Percentiles rank a stretch among this genome's conserved stretches.
phyloP scores from a whole-genome alignment of 2,329 filamentous ascomycete species.

The Corynespora cassiicola region DNA sequence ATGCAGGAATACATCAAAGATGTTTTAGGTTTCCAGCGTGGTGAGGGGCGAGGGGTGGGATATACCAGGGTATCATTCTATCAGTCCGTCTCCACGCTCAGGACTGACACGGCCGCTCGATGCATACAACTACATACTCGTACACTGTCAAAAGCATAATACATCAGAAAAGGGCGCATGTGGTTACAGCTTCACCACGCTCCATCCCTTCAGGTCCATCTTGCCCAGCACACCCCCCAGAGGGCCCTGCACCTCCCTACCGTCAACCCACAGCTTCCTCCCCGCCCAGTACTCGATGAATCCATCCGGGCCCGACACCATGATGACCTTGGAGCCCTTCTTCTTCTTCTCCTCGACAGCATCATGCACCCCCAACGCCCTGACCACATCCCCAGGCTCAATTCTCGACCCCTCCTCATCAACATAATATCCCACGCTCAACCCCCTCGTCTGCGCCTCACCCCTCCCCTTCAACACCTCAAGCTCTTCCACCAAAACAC shows the following conservation, averaged over 20 bases:
- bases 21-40: no score
- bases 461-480: slow-evolving; percentile 61
- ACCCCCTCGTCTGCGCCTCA: slow-evolving; percentile 20
- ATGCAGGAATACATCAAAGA: no score
- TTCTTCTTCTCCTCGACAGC: slow-evolving; percentile 37
- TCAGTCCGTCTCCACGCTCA: no score
- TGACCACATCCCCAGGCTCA: slow-evolving; percentile 44
- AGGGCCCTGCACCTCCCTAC: slow-evolving; percentile 76
- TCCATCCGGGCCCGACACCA: slow-evolving; percentile 89
- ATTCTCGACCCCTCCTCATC: slow-evolving; percentile 80
- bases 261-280: slow-evolving; percentile 75
- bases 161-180: no score
- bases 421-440: slow-evolving; percentile 74
- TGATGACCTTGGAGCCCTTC: slow-evolving; percentile 68
- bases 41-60: no score
- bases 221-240: slow-evolving; percentile 71
- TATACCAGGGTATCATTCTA: no score
- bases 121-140: no score
- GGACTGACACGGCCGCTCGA: no score
- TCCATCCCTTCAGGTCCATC: slow-evolving; percentile 65
- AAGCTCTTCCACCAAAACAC: slow-evolving; percentile 68
- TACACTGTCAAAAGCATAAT: no score
- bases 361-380: slow-evolving; percentile 23
- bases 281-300: slow-evolving; percentile 85
- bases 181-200: slow-evolving; percentile 63